These are phyloP conservation scores for Coemansia sp. DNA, from an alignment of 192 early-diverging fungal genomes.

Conservation along the genomic window DNA sequence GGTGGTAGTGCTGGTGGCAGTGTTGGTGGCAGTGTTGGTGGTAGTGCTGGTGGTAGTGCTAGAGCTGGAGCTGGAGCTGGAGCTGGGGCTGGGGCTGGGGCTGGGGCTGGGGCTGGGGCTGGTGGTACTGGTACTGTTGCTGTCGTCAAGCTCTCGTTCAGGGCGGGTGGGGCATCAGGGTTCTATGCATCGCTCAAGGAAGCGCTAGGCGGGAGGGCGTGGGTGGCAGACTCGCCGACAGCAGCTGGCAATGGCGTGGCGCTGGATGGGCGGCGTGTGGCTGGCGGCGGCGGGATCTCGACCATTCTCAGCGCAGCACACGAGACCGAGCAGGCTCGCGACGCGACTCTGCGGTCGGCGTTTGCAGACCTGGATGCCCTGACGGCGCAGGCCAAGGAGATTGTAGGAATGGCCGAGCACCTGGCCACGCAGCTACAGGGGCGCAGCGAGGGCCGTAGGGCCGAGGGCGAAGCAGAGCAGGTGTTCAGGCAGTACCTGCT, in stretches of 20 bases:
- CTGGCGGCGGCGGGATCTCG: slow-evolving; percentile 23
- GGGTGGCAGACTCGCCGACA: slow-evolving; percentile 44
- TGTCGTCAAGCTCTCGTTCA: slow-evolving; percentile 73
- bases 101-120: slow-evolving; percentile 1
- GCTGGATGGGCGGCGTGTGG: background rate
- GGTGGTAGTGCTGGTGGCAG: slow-evolving; percentile 10
- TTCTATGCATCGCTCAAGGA: slow-evolving; percentile 65
- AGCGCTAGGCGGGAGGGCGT: slow-evolving; percentile 59
- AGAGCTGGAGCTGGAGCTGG: slow-evolving; percentile 6
- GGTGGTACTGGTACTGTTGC: slow-evolving; percentile 11
- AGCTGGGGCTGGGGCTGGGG: slow-evolving; percentile 7
- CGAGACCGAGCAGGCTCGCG: slow-evolving; percentile 60
- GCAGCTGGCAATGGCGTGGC: background rate
- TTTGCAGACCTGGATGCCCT: slow-evolving; percentile 88
- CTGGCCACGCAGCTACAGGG: slow-evolving; percentile 50
- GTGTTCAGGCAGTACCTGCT: slow-evolving; percentile 62
- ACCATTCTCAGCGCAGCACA: slow-evolving; percentile 58
- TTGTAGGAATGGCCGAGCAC: slow-evolving; percentile 64
- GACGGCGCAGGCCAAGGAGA: slow-evolving; percentile 83
- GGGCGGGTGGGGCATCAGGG: slow-evolving; percentile 61
- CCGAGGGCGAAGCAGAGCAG: slow-evolving; percentile 21
- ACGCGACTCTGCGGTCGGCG: slow-evolving; percentile 69
- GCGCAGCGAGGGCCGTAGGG: too few relatives aligned
- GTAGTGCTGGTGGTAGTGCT: slow-evolving; percentile 7
- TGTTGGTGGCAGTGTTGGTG: slow-evolving; percentile 8